Conservation (phyloP, 768 basidiomycete genomes). For the Kwoniella botswanensis region DNA sequence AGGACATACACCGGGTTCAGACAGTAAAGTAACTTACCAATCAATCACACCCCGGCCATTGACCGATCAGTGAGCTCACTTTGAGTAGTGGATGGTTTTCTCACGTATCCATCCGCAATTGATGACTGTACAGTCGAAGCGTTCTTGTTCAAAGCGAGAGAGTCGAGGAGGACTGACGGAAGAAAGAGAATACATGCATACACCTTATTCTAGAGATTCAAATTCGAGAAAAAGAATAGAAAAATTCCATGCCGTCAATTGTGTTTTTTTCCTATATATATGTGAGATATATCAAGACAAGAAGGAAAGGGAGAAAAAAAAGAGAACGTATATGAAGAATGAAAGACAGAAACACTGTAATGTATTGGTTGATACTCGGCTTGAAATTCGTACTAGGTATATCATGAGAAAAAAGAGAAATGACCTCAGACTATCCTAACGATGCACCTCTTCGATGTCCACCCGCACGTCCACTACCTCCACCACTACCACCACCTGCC, state of each 20-base stretch:
- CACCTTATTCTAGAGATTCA: constrained; percentile 1
- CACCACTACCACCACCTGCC: constrained; percentile 6
- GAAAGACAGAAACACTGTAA: background rate
- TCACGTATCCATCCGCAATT: no score
- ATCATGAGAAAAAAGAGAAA: background rate
- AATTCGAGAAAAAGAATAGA: background rate
- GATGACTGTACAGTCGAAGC: no score
- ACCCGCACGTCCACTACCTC: background rate
- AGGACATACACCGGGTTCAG: no score
- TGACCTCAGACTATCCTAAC: constrained; percentile 7
- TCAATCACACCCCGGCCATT: no score
- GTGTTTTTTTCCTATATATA: background rate
- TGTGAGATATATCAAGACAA: no score
- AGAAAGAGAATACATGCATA: constrained; percentile 7
- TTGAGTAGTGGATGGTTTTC: no score
- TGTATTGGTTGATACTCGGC: background rate
- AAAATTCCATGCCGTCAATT: background rate
- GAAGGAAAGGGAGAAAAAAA: no score
- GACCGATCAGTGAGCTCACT: no score
- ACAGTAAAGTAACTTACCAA: no score
- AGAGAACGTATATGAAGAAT: background rate
- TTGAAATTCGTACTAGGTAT: constrained; percentile 1
- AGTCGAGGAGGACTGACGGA: background rate
- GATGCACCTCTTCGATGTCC: constrained; percentile 22
- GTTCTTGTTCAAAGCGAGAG: background rate